phyloP scores from a whole-genome alignment of 1,139 yeast genomes.

The Nakaseomyces glabratus region DNA sequence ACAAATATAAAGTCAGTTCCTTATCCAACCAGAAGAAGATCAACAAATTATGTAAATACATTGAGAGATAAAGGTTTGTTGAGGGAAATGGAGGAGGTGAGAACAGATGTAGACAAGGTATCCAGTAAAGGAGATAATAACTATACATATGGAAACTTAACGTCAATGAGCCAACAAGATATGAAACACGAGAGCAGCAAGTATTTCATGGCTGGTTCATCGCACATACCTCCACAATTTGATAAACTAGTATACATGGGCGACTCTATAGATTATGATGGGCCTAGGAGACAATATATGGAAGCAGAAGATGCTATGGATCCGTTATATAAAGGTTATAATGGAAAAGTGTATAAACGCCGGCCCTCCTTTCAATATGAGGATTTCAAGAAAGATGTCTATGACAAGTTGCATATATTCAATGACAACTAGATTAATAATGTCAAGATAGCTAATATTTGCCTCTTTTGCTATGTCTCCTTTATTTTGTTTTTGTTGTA shows the following conservation, averaged over 20 bases:
- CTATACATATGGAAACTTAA: no score
- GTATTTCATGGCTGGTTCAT: background rate
- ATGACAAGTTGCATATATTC: slow-evolving; percentile 22
- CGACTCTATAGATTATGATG: slow-evolving; percentile 8
- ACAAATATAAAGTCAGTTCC: no score
- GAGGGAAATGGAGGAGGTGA: slow-evolving; percentile 16
- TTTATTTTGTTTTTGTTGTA: background rate
- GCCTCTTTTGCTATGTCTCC: background rate
- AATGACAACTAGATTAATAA: slow-evolving; percentile 9
- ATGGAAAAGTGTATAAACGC: background rate
- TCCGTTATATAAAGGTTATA: slow-evolving; percentile 6
- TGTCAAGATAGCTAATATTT: no score
- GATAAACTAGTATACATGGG: slow-evolving; percentile 11
- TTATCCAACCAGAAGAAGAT: background rate
- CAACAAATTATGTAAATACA: slow-evolving; percentile 1
- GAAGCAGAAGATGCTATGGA: slow-evolving; percentile 2
- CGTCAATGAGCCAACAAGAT: slow-evolving; percentile 1
- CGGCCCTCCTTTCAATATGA: slow-evolving; percentile 23
- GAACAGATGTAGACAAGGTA: slow-evolving; percentile 19
- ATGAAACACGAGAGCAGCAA: slow-evolving; percentile 1
- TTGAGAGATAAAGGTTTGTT: background rate
- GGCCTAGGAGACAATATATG: background rate
- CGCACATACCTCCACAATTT: slow-evolving; percentile 3
- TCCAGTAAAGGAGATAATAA: background rate
- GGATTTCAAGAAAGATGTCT: slow-evolving; percentile 28